Conservation (phyloP, 176 grass and related monocot genomes). For the Zea mays region DNA sequence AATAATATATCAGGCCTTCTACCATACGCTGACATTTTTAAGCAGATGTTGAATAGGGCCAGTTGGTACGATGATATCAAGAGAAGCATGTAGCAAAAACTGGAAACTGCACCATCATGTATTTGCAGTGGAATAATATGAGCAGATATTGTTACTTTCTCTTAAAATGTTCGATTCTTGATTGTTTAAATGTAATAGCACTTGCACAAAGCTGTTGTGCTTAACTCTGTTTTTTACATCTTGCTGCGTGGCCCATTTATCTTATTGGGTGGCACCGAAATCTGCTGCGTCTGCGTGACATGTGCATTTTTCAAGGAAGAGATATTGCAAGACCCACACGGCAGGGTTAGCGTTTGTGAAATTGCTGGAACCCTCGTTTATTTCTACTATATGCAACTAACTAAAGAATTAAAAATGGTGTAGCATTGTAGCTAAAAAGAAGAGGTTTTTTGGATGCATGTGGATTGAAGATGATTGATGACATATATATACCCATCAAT, state of each 20-base stretch:
- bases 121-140: conserved; percentile 34
- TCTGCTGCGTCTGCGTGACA: background rate
- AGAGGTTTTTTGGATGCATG: background rate
- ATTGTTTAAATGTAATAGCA: background rate
- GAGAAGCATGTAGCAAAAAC: conserved; percentile 31
- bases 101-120: background rate
- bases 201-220: background rate
- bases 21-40: background rate
- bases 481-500: too few species aligned
- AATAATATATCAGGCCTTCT: conserved; percentile 22
- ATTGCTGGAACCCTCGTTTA: background rate
- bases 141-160: background rate
- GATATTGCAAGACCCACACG: background rate
- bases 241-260: background rate
- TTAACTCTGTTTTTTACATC: background rate
- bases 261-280: background rate
- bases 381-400: background rate
- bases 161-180: background rate
- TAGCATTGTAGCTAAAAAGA: background rate
- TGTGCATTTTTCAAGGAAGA: background rate
- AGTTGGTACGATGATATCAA: conserved; percentile 20
- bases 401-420: background rate
- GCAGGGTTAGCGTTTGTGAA: background rate
- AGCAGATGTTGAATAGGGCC: background rate
- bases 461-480: too few species aligned